These are phyloP conservation scores for Selaginella tamariscina DNA, from an alignment of 75 land plant species.

Conservation along the genomic window DNA sequence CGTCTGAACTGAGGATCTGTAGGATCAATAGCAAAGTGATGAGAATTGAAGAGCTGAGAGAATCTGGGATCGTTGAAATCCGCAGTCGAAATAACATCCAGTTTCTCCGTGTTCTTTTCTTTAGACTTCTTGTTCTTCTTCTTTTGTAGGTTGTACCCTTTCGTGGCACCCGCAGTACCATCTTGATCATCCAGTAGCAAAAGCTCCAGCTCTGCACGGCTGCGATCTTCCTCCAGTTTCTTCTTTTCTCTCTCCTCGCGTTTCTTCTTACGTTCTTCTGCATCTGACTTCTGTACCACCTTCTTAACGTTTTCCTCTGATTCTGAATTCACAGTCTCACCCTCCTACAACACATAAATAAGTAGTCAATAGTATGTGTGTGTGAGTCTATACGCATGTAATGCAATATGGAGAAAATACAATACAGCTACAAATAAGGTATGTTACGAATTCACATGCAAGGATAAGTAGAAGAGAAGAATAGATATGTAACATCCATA, in stretches of 20 bases:
- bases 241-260: slow-evolving; percentile 16
- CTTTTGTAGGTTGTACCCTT: slow-evolving; percentile 37
- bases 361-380: too few relatives aligned
- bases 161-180: slow-evolving; percentile 22
- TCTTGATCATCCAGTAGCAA: slow-evolving; percentile 65
- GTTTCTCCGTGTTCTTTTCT: slow-evolving; percentile 32
- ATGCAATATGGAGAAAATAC: too few relatives aligned
- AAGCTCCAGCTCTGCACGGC: slow-evolving; percentile 71
- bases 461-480: too few relatives aligned
- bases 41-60: slow-evolving; percentile 44
- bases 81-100: slow-evolving; percentile 43
- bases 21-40: slow-evolving; percentile 73
- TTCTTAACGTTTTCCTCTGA: not conserved
- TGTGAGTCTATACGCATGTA: too few relatives aligned
- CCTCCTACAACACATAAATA: too few relatives aligned
- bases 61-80: slow-evolving; percentile 68
- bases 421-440: too few relatives aligned
- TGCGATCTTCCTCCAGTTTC: slow-evolving; percentile 45
- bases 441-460: too few relatives aligned
- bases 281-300: slow-evolving; percentile 14
- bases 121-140: slow-evolving; percentile 40
- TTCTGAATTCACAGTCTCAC: not conserved
- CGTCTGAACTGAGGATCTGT: slow-evolving; percentile 82
- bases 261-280: slow-evolving; percentile 16
- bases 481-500: too few relatives aligned